phyloP scores from a whole-genome alignment of 2,329 filamentous ascomycete genomes.

The Colletotrichum australisinense region DNA sequence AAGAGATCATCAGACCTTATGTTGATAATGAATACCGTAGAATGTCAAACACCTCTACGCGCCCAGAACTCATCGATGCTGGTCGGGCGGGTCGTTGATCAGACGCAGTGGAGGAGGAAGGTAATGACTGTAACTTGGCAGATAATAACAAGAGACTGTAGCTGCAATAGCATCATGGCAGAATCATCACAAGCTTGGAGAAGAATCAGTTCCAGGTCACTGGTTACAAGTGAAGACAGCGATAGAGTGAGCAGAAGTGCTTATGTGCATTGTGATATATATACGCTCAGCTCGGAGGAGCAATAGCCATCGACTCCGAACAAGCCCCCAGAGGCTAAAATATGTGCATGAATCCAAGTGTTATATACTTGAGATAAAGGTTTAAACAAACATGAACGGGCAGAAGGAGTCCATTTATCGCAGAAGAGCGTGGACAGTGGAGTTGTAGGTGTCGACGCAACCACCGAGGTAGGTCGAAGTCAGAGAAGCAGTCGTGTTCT shows the following conservation, averaged over 20 bases:
- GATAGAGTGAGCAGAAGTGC: neutral
- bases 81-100: neutral
- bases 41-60: neutral
- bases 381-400: neutral
- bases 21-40: neutral
- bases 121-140: no score
- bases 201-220: no score
- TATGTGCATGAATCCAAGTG: conserved; percentile 22
- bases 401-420: neutral
- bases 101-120: no score
- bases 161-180: no score
- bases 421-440: conserved; percentile 33
- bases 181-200: no score
- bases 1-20: no score
- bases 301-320: no score
- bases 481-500: conserved; percentile 47
- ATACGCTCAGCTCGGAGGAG: neutral
- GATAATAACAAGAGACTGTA: no score
- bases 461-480: conserved; percentile 43
- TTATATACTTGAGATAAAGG: neutral
- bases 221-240: neutral
- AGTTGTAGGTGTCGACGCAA: conserved; percentile 40
- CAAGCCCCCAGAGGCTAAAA: neutral
- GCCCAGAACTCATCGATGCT: neutral
- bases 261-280: neutral